Evolutionary conservation across 2,329 filamentous ascomycete genomes (phyloP), one percentile per base, ranked within the genome.

Genomic region (Neofusicoccum parvum): DNA sequence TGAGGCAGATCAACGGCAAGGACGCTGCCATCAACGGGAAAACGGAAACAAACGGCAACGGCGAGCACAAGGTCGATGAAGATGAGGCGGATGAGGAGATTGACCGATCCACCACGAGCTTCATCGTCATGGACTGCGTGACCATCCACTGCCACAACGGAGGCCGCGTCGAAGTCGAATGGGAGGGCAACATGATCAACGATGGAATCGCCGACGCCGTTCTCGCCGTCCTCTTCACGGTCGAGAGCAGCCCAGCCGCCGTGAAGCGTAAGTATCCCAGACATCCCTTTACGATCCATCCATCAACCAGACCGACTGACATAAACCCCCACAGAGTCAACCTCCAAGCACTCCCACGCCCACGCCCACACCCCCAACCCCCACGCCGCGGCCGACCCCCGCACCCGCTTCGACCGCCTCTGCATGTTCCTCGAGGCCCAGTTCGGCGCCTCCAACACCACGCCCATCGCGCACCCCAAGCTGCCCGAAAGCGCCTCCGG

Each of bases 121-220:
- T 88, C 73, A 80, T 85, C 34, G 87, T 99, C 72, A 98, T 99
- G 94, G 94, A 93, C 69, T 95, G 91, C 77, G 88, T 97, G 34
- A 87, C 87, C 7, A 88, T 98, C n/a, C 87, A 89, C 20, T 93
- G 95, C 78, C 86, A 86, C 68, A 86, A 83, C 68, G 89, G 88
- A 70, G 91, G 94, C 65, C 90, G 95, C 74, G 87, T 97, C 5
- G 93, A 96, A 76, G 83, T 98, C 2, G 93, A 97, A 79, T 99
- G 95, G 95, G 94, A 98, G 76, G 95, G 94, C 66, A 99, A 98
- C 76, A 91, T 97, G 81, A 89, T 97, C 73, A 99, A 98, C 76
- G 95, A 99, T 74, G 92, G 93, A 67, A 96, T 99, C 73, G 95
- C 95, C n/a, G 95, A 99, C 78, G 93, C 95, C 15, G 91, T 98